A percentile compares a stretch with the other conserved stretches of the same genome.
Conservation (phyloP, 495 filamentous ascomycete genomes). For the Penicillium taxi region DNA sequence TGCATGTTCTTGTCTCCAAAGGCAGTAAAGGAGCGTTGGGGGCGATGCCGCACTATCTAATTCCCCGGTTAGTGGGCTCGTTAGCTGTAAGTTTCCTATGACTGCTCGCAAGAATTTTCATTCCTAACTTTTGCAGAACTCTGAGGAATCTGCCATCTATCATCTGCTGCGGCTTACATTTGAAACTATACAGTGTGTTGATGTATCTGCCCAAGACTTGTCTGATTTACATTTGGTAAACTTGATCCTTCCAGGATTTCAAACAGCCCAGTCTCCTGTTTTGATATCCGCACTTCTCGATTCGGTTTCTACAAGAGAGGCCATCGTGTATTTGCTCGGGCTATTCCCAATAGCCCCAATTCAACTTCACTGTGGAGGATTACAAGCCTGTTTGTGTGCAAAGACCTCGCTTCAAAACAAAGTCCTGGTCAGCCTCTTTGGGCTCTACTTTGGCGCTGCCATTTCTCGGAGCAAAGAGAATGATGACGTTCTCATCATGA, state of each 20-base stretch:
- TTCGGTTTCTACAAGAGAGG: slow-evolving; percentile 9
- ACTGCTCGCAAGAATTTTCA: too few relatives aligned
- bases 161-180: slow-evolving; percentile 20
- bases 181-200: slow-evolving; percentile 12
- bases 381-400: slow-evolving; percentile 15
- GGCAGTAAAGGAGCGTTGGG: slow-evolving; percentile 16
- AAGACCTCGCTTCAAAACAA: slow-evolving; percentile 21
- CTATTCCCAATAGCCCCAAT: slow-evolving; percentile 15
- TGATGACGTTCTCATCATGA: slow-evolving; percentile 8
- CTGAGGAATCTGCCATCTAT: slow-evolving; percentile 16
- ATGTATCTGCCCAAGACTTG: slow-evolving; percentile 1
- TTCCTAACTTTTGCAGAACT: slow-evolving; percentile 9
- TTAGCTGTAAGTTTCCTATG: slow-evolving; percentile 17
- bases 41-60: slow-evolving; percentile 15
- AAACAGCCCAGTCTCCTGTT: slow-evolving; percentile 5
- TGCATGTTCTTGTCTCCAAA: slow-evolving; percentile 24
- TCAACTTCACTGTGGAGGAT: slow-evolving; percentile 15
- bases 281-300: slow-evolving; percentile 6
- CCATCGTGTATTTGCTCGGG: slow-evolving; percentile 14
- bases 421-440: slow-evolving; percentile 22
- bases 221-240: slow-evolving; percentile 18
- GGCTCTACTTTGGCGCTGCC: slow-evolving; percentile 19
- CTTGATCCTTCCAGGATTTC: slow-evolving; percentile 20
- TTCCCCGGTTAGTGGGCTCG: slow-evolving; percentile 19
- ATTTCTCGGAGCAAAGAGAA: slow-evolving; percentile 8